Evolutionary conservation across 306 rosid genomes (phyloP), one percentile per base, ranked within the genome.

Genomic region (Canavalia gladiata): DNA sequence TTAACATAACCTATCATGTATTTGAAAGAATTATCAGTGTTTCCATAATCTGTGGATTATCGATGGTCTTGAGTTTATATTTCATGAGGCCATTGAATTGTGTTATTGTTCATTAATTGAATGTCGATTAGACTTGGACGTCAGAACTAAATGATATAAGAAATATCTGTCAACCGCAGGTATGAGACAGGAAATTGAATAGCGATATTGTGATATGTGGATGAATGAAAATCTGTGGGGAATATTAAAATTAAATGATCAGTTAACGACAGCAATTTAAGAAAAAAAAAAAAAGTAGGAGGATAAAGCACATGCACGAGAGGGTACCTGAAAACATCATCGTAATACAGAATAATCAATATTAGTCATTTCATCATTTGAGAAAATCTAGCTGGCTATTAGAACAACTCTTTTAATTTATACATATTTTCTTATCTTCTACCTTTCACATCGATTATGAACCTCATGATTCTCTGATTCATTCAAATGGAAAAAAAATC

Each of bases 311-410:
- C 79, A 62, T 68, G 87, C 39, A 42, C 25, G 25, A 0, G 31
- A 51, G 74, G 58, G 45, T 41, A 45, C 54, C 60, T 41, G 51
- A 71, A 54, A 45, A 42, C 52, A 72, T 47, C 80, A 68, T 57
- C 18, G 6, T 10, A 18, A 49, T 29, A 41, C 54, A 18, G 25
- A 46, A 62, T 57, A 68, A 58, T 37, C 18, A 45, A 79, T 25
- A 41, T 29, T 74, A 59, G 39, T 60, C 80, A 76, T 13, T 75
- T 74, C 80, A 85, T 85, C 59, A 55, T 76, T n/a, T 1, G 30
- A 81, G 2, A 81, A 49, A 56, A 65, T 49, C 54, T 77, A 71
- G 81, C 81, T 85, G 85, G 77, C 77, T 65, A 55, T 37, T 67
- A 12, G 13, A n/a, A 59, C 78, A 31, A 67, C 83, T 72, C 64